Base-by-base conservation (phyloP, 768 basidiomycete genomes). In the Ramaria sp. region DNA sequence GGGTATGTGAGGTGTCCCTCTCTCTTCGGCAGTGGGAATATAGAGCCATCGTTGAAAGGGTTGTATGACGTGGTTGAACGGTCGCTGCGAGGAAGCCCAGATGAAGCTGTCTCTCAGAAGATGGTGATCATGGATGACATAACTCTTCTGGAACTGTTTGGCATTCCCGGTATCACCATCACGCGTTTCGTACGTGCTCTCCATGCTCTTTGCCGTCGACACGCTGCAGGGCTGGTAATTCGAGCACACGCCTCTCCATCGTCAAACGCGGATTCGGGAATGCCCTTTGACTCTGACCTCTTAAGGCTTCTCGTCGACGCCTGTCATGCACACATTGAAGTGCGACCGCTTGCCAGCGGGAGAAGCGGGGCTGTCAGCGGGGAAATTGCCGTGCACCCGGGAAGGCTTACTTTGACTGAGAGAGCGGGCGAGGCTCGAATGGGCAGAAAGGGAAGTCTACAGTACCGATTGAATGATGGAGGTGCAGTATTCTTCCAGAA, bases 351-450 rank as follows among this genome's bases (percentile, higher is more conserved):
- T 6, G 71, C 81, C 1, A 88, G 83, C 58, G 88, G 88, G 4
- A 71, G 81, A 24, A 90, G 88, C 57, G 87, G 86, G 2, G 73
- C 80, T 20, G 83, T 91, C 27, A 86, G 79, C 56, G 88, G 88
- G 18, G 83, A 88, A 73, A 88, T 85, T 32, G 78, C 81, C 20
- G 62, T 85, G n/a, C 84, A 85, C 62, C 60, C 69, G 5, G 83
- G 84, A 10, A 10, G 49, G 50, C 15, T 45, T 16, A 1, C 36
- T 5, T 5, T 27, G 10, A 47, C 20, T 22, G 27, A 15, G 18
- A 15, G 4, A 13, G 32, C 16, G 16, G 48, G 20, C 10, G 72
- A 78, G 3, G 32, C 61, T 73, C 15, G 73, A 20, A 36, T 83
- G 36, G 67, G 77, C 3, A 71, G 86, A 50, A 73, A 69, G 48